Evolutionary conservation across 768 basidiomycete genomes (phyloP).

Genomic region (Serendipita vermifera): DNA sequence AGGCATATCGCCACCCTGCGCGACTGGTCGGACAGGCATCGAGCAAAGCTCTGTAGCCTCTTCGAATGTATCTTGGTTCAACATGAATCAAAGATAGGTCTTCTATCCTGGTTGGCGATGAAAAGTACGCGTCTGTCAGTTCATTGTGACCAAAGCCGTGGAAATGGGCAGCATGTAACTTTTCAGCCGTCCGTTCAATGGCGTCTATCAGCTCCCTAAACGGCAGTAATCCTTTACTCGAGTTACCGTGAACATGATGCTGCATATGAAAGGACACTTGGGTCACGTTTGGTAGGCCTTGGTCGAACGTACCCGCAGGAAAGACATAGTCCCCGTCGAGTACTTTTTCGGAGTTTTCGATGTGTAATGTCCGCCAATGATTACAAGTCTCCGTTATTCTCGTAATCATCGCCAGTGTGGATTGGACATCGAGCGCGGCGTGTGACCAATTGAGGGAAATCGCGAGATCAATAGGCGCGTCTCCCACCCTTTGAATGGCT

Average conservation of each 20-base stretch:
- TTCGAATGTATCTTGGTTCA: too few relatives aligned
- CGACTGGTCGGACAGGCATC: too few relatives aligned
- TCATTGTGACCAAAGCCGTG: not conserved
- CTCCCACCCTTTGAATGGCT: not conserved
- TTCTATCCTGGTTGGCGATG: too few relatives aligned
- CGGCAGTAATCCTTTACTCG: not conserved
- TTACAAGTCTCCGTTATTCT: not conserved
- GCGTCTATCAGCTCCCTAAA: not conserved
- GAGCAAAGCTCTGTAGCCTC: too few relatives aligned
- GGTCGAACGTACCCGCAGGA: not conserved
- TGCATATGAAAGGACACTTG: conserved; percentile 1
- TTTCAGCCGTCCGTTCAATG: not conserved
- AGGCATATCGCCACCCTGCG: too few relatives aligned
- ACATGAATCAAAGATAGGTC: too few relatives aligned
- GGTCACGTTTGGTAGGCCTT: not conserved
- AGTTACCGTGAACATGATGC: not conserved
- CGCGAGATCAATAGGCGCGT: not conserved
- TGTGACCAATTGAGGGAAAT: conserved; percentile 4
- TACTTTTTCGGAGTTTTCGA: conserved; percentile 1
- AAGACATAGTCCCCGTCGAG: not conserved
- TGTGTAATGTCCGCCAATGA: not conserved
- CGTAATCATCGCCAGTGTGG: not conserved
- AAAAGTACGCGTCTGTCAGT: not conserved
- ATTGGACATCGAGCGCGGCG: not conserved
- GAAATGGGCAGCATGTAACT: not conserved